Percentiles rank a stretch among this genome's conserved stretches.
phyloP scores from a whole-genome alignment of 495 filamentous ascomycete species.

The Beverwykella pulmonaria region DNA sequence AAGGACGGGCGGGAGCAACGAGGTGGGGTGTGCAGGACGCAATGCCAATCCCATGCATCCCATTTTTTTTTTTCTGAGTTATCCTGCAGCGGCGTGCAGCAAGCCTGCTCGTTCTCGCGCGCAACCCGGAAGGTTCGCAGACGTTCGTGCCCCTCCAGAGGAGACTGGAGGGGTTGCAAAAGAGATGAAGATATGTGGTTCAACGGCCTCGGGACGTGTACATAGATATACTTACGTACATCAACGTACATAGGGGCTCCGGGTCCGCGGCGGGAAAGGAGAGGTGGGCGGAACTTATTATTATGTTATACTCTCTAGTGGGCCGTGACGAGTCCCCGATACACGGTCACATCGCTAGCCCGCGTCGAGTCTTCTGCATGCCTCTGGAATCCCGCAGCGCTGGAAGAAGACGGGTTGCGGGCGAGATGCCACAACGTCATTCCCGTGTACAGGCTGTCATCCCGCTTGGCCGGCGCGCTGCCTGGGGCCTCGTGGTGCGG shows the following conservation, averaged over 20 bases:
- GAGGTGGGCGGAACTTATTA: neutral
- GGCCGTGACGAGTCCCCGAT: neutral
- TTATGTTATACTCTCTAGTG: neutral
- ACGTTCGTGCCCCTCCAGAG: neutral
- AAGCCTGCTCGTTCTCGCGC: slow-evolving; percentile 13
- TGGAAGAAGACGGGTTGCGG: slow-evolving; percentile 5
- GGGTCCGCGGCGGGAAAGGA: slow-evolving; percentile 5
- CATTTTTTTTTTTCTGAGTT: slow-evolving; percentile 6
- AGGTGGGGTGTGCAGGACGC: slow-evolving; percentile 27
- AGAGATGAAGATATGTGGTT: neutral
- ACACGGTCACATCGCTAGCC: slow-evolving; percentile 5
- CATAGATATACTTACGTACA: neutral
- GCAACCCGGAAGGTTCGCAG: neutral
- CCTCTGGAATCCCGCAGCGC: neutral
- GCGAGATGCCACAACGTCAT: slow-evolving; percentile 19
- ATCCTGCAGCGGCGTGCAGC: slow-evolving; percentile 5
- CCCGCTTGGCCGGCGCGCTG: slow-evolving; percentile 18
- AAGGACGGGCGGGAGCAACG: slow-evolving; percentile 3
- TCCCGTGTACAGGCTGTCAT: neutral
- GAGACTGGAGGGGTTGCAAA: neutral
- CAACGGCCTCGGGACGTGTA: no score
- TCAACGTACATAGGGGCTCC: neutral
- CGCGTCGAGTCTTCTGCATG: neutral
- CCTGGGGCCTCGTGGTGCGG: neutral
- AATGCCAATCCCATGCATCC: slow-evolving; percentile 16